Conservation (phyloP, 768 basidiomycete genomes). For the Lactarius vividus region DNA sequence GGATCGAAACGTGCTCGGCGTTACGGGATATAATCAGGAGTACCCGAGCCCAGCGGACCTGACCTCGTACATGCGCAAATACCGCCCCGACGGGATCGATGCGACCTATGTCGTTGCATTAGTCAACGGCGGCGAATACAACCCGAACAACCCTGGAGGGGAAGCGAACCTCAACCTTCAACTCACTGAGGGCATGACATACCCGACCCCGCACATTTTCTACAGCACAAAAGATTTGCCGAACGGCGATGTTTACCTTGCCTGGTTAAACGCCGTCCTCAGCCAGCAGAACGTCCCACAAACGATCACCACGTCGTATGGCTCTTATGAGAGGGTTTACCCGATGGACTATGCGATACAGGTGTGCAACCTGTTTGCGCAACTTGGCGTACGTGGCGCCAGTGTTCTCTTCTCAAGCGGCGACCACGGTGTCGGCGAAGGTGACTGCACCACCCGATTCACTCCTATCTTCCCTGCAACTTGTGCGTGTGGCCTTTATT, state of each 20-base stretch:
- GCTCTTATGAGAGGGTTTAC: rapidly evolving
- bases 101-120: neutral
- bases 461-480: neutral
- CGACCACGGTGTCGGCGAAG: neutral
- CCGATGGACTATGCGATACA: neutral
- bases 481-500: neutral
- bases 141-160: neutral
- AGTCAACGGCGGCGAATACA: neutral
- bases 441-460: neutral
- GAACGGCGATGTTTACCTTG: neutral
- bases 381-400: neutral
- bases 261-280: neutral
- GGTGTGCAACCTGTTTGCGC: neutral
- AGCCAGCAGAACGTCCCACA: neutral
- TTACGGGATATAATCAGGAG: neutral
- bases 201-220: neutral
- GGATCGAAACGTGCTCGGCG: neutral
- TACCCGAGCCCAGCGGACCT: neutral
- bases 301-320: neutral
- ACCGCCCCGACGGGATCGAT: neutral
- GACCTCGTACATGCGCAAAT: neutral
- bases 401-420: neutral
- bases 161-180: neutral
- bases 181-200: neutral
- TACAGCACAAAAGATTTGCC: neutral